Conservation (phyloP, 768 basidiomycete genomes). For the Pleurotus ostreatus region DNA sequence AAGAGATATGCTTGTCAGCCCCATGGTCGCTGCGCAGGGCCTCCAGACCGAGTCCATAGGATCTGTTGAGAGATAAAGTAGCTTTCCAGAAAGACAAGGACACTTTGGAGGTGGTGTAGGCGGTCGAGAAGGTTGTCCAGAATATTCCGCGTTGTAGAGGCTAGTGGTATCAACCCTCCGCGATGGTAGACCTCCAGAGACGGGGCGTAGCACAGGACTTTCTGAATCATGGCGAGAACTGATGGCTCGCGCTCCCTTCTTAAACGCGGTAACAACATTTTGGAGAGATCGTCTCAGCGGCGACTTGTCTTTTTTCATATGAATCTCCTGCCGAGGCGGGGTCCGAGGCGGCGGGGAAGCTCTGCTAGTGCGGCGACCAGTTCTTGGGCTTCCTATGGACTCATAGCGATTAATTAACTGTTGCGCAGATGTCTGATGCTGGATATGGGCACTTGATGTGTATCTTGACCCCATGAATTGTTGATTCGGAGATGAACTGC, state of each 20-base stretch:
- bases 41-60: conserved; percentile 28
- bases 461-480: background rate
- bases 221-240: conserved; percentile 19
- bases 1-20: conserved; percentile 35
- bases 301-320: conserved; percentile 42
- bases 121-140: conserved; percentile 2
- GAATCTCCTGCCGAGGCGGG: conserved; percentile 5
- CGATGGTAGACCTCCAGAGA: no score
- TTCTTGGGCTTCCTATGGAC: conserved; percentile 26
- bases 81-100: background rate
- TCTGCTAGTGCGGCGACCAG: conserved; percentile 9
- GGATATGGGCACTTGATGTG: background rate
- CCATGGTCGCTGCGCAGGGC: conserved; percentile 35
- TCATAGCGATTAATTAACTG: conserved; percentile 54
- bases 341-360: conserved; percentile 3
- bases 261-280: conserved; percentile 60
- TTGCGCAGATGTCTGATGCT: conserved; percentile 36
- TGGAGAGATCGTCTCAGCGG: conserved; percentile 62
- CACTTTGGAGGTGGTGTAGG: conserved; percentile 3
- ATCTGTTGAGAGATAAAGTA: background rate
- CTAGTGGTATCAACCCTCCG: conserved; percentile 10
- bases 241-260: conserved; percentile 32
- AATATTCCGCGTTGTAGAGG: conserved; percentile 14
- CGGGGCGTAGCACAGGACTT: no score
- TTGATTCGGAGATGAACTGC: no score